Evolutionary conservation across 306 rosid species (phyloP), one percentile per base, ranked within the genome.

Genomic region (Aeschynomene evenia): DNA sequence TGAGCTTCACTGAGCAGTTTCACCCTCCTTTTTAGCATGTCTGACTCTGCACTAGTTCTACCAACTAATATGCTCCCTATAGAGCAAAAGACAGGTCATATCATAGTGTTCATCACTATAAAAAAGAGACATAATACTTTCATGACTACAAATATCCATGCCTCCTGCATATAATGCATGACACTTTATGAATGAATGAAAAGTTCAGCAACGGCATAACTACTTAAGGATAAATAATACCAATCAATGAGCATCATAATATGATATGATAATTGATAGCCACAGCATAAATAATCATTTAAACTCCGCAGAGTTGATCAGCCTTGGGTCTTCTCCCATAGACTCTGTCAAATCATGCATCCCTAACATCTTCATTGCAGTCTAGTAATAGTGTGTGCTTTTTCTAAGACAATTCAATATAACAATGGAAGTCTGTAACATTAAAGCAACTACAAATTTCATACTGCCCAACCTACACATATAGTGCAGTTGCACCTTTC

Each of bases 41-140:
- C 94, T 9, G 78, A 72, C 59, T 93, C 91, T 26, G 79, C 87
- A 15, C 29, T 39, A 57, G 83, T 90, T 63, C 85, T 80, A 74
- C 96, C 91, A 58, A 93, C 84, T 66, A 93, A 59, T 53, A 93
- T 63, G 84, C 98, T 90, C 15, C 98, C 98, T 90, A 74, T 22
- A 82, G 18, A 76, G 60, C 19, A 67, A 21, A 53, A 72, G 68
- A 28, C 46, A 62, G 20, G 9, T 61, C 52, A 23, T 52, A 63
- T 15, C 24, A 60, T 39, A 68, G 34, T 26, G 29, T 34, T 51
- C 33, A 51, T 18, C 22, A 34, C 19, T 9, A 18, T 6, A 20
- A 12, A 67, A 22, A 56, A 61, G 42, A 43, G 15, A 48, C 24
- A 34, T 31, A 2, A 6, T 57, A 13, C 31, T 7, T 63, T 76